These are phyloP conservation scores for Penicillium paradoxum DNA, from an alignment of 495 filamentous ascomycete species.

Conservation along the genomic window DNA sequence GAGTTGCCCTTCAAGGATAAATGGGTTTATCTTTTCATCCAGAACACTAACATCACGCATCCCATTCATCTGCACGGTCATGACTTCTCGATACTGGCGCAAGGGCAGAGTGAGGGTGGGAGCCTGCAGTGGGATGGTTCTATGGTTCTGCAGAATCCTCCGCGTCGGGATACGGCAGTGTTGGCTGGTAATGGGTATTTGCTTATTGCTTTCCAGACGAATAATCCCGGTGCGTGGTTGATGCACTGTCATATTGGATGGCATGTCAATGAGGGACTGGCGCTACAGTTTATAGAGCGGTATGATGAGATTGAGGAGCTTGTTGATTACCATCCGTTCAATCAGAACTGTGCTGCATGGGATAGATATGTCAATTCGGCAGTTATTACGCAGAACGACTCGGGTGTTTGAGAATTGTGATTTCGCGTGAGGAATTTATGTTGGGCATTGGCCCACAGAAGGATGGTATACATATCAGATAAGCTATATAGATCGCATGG, in stretches of 20 bases:
- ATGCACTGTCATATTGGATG: constrained; percentile 52
- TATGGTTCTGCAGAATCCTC: constrained; percentile 31
- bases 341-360: not conserved
- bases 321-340: not conserved
- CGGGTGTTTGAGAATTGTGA: not conserved
- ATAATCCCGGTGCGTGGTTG: constrained; percentile 51
- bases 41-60: constrained; percentile 49
- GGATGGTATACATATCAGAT: no score
- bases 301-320: constrained; percentile 13
- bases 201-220: constrained; percentile 48
- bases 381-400: not conserved
- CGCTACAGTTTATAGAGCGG: constrained; percentile 37
- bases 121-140: not conserved
- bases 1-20: constrained; percentile 56
- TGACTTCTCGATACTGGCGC: constrained; percentile 17
- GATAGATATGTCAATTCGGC: not conserved
- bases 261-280: constrained; percentile 35
- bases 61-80: constrained; percentile 85
- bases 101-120: constrained; percentile 7
- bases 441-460: no score
- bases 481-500: no score
- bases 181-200: constrained; percentile 42
- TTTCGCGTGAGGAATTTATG: no score
- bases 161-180: constrained; percentile 57
- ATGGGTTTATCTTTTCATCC: constrained; percentile 42